Conservation (phyloP, 78 protist genomes). For the Isochrysis galbana region DNA sequence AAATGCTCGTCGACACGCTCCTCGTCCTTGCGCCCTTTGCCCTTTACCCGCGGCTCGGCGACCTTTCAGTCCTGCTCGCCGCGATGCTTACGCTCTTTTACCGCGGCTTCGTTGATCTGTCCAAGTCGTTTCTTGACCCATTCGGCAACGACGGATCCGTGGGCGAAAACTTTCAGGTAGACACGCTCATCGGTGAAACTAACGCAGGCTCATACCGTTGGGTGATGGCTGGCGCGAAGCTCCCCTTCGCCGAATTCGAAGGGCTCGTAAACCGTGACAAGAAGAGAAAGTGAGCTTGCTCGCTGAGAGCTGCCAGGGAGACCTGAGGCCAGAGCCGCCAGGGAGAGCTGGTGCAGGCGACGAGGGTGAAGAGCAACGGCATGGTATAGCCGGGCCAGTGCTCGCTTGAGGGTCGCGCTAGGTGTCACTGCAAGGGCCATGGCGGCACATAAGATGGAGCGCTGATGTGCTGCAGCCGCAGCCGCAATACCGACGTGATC, state of each 20-base stretch:
- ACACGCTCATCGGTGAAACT: neutral
- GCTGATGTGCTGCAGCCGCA: no score
- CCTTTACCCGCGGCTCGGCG: neutral
- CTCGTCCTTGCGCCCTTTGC: slow-evolving; percentile 2
- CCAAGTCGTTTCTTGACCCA: neutral
- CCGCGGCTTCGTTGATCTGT: neutral
- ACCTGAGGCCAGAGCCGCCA: no score
- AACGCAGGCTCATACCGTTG: neutral
- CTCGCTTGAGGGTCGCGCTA: no score
- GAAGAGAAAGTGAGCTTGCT: no score
- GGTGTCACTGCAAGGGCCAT: no score
- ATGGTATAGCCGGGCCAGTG: no score
- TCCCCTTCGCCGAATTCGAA: slow-evolving; percentile 13
- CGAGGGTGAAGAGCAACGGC: no score
- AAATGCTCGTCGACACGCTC: neutral
- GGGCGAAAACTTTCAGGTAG: neutral
- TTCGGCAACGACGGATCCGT: neutral
- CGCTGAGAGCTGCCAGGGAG: no score
- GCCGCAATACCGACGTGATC: no score
- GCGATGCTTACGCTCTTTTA: neutral
- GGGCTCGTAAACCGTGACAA: no score
- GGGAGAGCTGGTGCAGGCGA: no score
- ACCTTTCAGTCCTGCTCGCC: neutral
- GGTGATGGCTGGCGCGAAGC: neutral
- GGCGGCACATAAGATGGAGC: no score